These are phyloP conservation scores for Ganoderma resinaceum DNA, from an alignment of 1,284 basidiomycete genomes.

Conservation along the genomic window DNA sequence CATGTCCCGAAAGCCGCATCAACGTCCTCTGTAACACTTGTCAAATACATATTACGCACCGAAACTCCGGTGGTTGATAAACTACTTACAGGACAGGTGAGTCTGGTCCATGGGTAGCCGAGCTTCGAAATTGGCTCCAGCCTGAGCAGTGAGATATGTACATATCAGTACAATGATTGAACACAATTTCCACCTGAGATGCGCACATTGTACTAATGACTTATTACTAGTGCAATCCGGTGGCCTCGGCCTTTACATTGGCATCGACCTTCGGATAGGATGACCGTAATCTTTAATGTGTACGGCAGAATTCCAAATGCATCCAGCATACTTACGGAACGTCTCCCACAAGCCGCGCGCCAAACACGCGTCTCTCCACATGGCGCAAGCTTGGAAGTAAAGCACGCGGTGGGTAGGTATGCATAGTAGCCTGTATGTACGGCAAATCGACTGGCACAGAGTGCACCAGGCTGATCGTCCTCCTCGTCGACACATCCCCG, in stretches of 20 bases:
- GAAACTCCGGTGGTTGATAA: neutral
- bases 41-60: neutral
- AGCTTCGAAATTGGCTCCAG: neutral
- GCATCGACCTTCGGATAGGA: neutral
- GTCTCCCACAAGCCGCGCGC: neutral
- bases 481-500: neutral
- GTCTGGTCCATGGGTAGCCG: neutral
- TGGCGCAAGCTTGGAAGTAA: neutral
- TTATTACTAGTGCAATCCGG: neutral
- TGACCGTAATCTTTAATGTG: neutral
- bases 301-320: neutral
- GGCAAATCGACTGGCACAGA: neutral
- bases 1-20: neutral
- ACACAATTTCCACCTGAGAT: neutral
- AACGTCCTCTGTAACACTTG: neutral
- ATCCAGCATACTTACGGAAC: neutral
- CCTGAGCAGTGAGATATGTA: neutral
- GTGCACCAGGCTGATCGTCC: neutral
- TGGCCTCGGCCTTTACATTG: neutral
- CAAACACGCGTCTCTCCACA: neutral
- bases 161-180: neutral
- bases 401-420: neutral
- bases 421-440: neutral
- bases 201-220: neutral
- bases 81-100: neutral